A percentile compares a stretch with the other conserved stretches of the same genome.
These are phyloP conservation scores for Dictyostelium brefeldianum DNA, from an alignment of 78 protist species.

Conservation along the genomic window DNA sequence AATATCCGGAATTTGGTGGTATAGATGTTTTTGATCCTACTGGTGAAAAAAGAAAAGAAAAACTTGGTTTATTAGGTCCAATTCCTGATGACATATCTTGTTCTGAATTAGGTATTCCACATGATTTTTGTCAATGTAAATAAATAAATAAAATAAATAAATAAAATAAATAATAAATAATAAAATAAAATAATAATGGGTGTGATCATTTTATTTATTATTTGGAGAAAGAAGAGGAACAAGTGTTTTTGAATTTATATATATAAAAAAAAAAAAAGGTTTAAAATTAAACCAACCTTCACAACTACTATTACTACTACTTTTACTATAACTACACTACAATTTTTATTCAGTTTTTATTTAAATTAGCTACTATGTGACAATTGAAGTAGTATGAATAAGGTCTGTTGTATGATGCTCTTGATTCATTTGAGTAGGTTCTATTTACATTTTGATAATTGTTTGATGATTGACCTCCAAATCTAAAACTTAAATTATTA, in stretches of 20 bases:
- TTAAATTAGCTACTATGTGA: background rate
- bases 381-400: background rate
- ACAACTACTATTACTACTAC: background rate
- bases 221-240: too few relatives aligned
- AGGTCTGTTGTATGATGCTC: background rate
- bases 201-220: too few relatives aligned
- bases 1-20: conserved; percentile 72
- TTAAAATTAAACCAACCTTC: too few relatives aligned
- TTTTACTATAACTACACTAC: background rate
- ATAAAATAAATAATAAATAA: background rate
- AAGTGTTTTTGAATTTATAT: too few relatives aligned
- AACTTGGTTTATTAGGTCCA: conserved; percentile 15
- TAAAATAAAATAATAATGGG: background rate
- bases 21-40: conserved; percentile 30
- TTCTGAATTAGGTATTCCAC: conserved; percentile 47
- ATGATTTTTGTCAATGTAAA: conserved; percentile 69
- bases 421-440: background rate
- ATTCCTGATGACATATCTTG: conserved; percentile 25
- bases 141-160: background rate
- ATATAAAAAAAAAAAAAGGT: too few relatives aligned
- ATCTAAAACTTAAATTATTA: background rate
- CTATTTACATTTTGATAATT: background rate
- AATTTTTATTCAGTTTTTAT: background rate
- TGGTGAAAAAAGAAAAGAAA: background rate
- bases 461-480: background rate